These are phyloP conservation scores for Sclerotinia sclerotiorum DNA, from an alignment of 2,329 filamentous ascomycete genomes.

Conservation along the genomic window DNA sequence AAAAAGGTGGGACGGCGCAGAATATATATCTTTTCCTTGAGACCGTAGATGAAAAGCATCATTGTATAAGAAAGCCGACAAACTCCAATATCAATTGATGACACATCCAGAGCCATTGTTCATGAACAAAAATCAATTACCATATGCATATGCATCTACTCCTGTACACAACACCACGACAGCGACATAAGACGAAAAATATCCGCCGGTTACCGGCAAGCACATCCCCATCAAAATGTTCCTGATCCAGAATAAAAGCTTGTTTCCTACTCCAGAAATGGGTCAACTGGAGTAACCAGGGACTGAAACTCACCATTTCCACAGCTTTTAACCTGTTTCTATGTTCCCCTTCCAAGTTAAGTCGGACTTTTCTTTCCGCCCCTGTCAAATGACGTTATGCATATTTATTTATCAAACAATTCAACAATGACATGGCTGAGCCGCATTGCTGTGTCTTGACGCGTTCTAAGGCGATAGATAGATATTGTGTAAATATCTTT, in stretches of 20 bases:
- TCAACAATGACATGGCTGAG: not conserved
- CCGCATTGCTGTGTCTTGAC: not conserved
- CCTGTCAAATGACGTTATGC: conserved; percentile 13
- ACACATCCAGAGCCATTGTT: not conserved
- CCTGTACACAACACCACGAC: not conserved
- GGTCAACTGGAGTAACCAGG: not conserved
- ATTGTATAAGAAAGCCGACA: not conserved
- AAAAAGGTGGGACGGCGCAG: no score
- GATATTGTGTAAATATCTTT: not conserved
- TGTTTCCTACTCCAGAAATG: not conserved
- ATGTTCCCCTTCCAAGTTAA: not conserved
- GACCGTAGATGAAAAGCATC: not conserved
- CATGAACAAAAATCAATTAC: not conserved
- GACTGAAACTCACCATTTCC: not conserved
- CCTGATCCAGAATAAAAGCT: not conserved
- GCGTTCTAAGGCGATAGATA: not conserved
- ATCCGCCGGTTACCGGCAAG: not conserved
- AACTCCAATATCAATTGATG: not conserved
- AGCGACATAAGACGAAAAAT: not conserved
- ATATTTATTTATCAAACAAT: not conserved
- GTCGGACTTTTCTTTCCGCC: not conserved
- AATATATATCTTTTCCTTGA: not conserved
- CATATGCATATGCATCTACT: not conserved
- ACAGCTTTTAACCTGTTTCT: not conserved
- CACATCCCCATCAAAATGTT: not conserved